phyloP scores from a whole-genome alignment of 306 rosid species.

The Betula pendula region DNA sequence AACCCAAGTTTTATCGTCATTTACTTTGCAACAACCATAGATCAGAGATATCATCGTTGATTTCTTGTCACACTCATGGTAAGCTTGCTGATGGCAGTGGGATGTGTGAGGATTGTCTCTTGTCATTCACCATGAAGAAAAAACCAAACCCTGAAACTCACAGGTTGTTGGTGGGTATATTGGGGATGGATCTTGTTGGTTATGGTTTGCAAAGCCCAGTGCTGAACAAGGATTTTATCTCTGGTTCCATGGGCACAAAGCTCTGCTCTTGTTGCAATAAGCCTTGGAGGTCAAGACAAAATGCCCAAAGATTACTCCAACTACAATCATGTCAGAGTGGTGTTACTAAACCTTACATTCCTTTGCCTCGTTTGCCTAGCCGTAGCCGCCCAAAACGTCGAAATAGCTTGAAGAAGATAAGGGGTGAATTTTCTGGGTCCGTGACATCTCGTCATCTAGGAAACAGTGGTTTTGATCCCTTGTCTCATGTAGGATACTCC shows the following conservation, averaged over 20 bases:
- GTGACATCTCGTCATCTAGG: conserved; percentile 27
- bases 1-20: conserved; percentile 42
- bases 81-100: conserved; percentile 52
- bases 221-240: conserved; percentile 34
- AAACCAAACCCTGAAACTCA: conserved; percentile 35
- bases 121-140: conserved; percentile 40
- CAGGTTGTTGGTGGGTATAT: conserved; percentile 51
- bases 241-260: conserved; percentile 30
- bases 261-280: conserved; percentile 59
- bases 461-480: conserved; percentile 29
- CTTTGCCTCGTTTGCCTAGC: conserved; percentile 48
- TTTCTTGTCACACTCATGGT: conserved; percentile 52
- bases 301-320: conserved; percentile 36
- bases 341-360: conserved; percentile 49
- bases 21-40: conserved; percentile 64
- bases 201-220: conserved; percentile 38
- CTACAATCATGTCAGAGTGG: conserved; percentile 41
- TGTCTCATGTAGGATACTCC: conserved; percentile 50
- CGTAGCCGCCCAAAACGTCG: conserved; percentile 39
- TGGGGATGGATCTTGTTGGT: conserved; percentile 44
- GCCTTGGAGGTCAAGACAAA: conserved; percentile 48
- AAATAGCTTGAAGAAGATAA: conserved; percentile 47
- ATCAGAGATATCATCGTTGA: conserved; percentile 61
- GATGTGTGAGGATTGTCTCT: conserved; percentile 70
- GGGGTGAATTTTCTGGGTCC: conserved; percentile 45